Percentiles rank a stretch among this genome's conserved stretches.
These are phyloP conservation scores for Aspergillus glaucus DNA, from an alignment of 2,329 filamentous ascomycete genomes.

Conservation along the genomic window DNA sequence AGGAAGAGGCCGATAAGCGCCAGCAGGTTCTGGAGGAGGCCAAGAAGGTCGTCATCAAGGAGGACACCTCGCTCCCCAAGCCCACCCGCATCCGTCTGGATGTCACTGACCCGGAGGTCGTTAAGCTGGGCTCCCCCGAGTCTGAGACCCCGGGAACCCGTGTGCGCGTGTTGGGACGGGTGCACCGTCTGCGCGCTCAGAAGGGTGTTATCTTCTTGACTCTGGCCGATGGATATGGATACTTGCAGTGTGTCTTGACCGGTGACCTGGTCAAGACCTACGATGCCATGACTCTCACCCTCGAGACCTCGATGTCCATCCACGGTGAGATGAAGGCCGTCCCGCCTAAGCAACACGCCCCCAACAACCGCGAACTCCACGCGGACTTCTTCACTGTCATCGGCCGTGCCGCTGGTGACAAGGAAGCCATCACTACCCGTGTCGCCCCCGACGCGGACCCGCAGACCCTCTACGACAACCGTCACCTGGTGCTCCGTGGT, in stretches of 20 bases:
- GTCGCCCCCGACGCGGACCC: constrained; percentile 63
- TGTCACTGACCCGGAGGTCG: constrained; percentile 56
- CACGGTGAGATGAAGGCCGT: constrained; percentile 78
- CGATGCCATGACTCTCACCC: constrained; percentile 76
- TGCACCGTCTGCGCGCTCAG: constrained; percentile 74
- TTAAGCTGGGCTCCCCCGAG: constrained; percentile 49
- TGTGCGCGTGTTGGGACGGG: constrained; percentile 73
- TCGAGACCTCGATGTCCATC: constrained; percentile 80
- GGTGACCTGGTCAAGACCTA: constrained; percentile 86
- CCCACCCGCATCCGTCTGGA: constrained; percentile 71
- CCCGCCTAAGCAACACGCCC: constrained; percentile 69
- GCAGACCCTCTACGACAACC: constrained; percentile 70
- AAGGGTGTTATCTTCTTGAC: constrained; percentile 83
- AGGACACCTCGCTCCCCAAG: constrained; percentile 67
- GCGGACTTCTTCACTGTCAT: constrained; percentile 83
- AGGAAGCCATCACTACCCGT: constrained; percentile 85
- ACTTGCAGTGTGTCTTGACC: constrained; percentile 75
- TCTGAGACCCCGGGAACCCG: constrained; percentile 61
- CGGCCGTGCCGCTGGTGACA: constrained; percentile 72
- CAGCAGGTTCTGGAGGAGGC: constrained; percentile 70
- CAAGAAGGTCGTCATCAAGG: constrained; percentile 66
- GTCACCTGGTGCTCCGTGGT: constrained; percentile 78
- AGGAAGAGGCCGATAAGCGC: constrained; percentile 65
- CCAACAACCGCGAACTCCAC: constrained; percentile 78
- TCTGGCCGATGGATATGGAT: constrained; percentile 76